Evolutionary conservation across 495 filamentous ascomycete genomes (phyloP).

Genomic region (Venustampulla echinocandica): DNA sequence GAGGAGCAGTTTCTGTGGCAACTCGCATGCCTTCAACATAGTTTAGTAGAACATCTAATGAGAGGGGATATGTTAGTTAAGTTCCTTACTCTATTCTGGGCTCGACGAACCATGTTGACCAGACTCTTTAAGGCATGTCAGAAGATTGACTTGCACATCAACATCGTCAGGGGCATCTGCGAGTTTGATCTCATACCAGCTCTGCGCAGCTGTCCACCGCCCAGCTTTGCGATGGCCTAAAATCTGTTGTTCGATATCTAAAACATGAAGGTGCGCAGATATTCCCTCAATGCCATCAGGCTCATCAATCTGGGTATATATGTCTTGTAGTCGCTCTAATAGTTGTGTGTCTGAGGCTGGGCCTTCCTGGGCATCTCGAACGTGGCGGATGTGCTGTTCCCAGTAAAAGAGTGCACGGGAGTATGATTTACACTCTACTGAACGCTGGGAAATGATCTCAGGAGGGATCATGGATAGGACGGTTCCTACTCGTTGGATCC

Average conservation of each 20-base stretch:
- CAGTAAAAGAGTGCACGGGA: constrained; percentile 87
- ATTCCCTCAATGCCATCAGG: constrained; percentile 95
- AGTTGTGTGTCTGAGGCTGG: constrained; percentile 45
- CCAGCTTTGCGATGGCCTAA: constrained; percentile 86
- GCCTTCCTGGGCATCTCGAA: constrained; percentile 28
- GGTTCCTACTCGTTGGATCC: constrained; percentile 45
- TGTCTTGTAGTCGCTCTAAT: constrained; percentile 73
- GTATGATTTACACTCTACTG: constrained; percentile 86
- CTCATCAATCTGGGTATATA: constrained; percentile 95
- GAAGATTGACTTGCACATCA: constrained; percentile 70
- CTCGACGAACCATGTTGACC: constrained; percentile 57
- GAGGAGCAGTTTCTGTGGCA: constrained; percentile 41
- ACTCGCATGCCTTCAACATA: constrained; percentile 68
- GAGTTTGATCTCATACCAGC: constrained; percentile 89
- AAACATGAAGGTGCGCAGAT: constrained; percentile 68
- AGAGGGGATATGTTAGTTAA: constrained; percentile 24
- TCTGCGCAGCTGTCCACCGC: constrained; percentile 96
- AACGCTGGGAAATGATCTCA: constrained; percentile 73
- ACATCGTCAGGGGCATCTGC: constrained; percentile 67
- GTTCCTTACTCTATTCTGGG: background rate
- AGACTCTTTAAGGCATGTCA: constrained; percentile 85
- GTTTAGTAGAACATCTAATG: constrained; percentile 61
- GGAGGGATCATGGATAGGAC: constrained; percentile 68
- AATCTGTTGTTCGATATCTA: constrained; percentile 86
- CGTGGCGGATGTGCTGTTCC: constrained; percentile 77